A percentile compares a stretch with the other conserved stretches of the same genome.
Conservation (phyloP, 192 early-diverging fungal species). For the Backusella morwellensis region DNA sequence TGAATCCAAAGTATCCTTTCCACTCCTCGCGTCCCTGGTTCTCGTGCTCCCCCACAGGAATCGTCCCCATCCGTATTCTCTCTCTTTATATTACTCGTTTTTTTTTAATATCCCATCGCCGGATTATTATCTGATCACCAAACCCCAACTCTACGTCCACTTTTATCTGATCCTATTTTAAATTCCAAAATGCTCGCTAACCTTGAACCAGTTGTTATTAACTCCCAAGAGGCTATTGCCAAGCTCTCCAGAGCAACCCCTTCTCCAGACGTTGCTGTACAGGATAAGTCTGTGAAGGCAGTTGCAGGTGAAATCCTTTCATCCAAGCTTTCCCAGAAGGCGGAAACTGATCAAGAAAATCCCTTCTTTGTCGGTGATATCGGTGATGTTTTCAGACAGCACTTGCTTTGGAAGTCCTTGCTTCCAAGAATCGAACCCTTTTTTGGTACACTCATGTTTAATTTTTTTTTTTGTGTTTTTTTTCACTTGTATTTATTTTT, state of each 20-base stretch:
- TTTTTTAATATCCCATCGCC: background rate
- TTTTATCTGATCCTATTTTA: constrained; percentile 5
- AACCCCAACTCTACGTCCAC: background rate
- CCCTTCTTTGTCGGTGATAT: constrained; percentile 96
- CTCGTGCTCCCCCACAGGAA: background rate
- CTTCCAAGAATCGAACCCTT: constrained; percentile 96
- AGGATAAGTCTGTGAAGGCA: constrained; percentile 12
- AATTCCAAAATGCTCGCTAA: constrained; percentile 20
- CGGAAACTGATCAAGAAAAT: constrained; percentile 71
- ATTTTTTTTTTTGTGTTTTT: background rate
- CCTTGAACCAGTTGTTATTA: constrained; percentile 24
- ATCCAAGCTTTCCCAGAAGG: constrained; percentile 31
- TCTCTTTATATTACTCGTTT: background rate
- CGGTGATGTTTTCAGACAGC: constrained; percentile 89
- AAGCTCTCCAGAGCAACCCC: background rate
- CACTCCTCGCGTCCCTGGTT: background rate
- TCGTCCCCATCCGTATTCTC: background rate
- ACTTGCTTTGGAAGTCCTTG: constrained; percentile 77
- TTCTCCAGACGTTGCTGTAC: constrained; percentile 1
- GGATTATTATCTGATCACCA: background rate
- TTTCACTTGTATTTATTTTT: background rate
- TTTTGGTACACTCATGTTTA: constrained; percentile 64
- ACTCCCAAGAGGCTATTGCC: background rate
- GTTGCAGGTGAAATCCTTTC: constrained; percentile 37
- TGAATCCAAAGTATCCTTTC: background rate